phyloP scores from a whole-genome alignment of 768 basidiomycete genomes.

The Crucibulum laeve region DNA sequence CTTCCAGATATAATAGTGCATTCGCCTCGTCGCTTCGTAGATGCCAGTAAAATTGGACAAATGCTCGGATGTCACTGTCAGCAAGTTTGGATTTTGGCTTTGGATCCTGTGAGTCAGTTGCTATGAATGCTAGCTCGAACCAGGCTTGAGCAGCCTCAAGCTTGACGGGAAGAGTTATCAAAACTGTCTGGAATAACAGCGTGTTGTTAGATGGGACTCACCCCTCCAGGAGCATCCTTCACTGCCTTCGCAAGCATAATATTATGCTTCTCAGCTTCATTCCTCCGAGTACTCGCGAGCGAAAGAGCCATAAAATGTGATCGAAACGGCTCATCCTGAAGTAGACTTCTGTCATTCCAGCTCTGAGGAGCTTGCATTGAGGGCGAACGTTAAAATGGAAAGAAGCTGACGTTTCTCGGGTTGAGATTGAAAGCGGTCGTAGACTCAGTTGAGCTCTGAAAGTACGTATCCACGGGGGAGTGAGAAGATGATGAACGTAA shows the following conservation, averaged over 20 bases:
- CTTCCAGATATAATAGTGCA: conserved; percentile 1
- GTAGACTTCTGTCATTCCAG: conserved; percentile 19
- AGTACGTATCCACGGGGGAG: too few species aligned
- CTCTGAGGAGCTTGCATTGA: conserved; percentile 15
- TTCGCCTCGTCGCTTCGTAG: conserved; percentile 5
- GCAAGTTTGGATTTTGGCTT: not conserved
- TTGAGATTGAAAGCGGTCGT: too few species aligned
- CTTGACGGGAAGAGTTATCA: too few species aligned
- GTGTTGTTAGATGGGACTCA: too few species aligned
- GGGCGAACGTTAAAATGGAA: too few species aligned
- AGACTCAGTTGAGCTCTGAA: too few species aligned
- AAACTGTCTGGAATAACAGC: too few species aligned
- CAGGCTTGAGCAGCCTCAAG: too few species aligned
- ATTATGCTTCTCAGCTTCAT: not conserved
- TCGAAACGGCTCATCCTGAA: conserved; percentile 16
- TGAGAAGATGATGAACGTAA: too few species aligned
- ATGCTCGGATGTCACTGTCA: conserved; percentile 4
- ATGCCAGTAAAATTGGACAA: conserved; percentile 16
- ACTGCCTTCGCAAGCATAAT: not conserved
- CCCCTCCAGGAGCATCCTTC: too few species aligned
- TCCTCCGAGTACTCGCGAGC: not conserved
- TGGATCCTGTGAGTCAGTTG: not conserved
- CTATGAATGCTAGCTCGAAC: conserved; percentile 4
- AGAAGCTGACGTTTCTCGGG: too few species aligned
- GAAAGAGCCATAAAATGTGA: conserved; percentile 1